Evolutionary conservation across 2,329 filamentous ascomycete genomes (phyloP).

Genomic region (Juglanconis oblonga): DNA sequence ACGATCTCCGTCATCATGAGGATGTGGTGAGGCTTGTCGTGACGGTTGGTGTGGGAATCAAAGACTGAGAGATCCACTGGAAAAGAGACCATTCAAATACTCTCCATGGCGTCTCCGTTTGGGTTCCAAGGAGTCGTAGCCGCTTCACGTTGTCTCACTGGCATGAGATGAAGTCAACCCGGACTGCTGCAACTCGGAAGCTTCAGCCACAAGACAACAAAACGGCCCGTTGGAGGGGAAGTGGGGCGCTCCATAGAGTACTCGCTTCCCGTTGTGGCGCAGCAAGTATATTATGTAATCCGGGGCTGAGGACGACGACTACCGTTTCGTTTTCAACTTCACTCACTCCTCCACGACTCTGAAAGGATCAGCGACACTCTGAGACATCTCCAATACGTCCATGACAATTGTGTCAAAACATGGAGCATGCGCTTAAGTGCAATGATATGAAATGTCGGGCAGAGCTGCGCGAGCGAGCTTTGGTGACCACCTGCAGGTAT

Average conservation of each 20-base stretch:
- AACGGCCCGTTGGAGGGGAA: not conserved
- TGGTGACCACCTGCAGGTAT: conserved; percentile 88
- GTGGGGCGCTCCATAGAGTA: not conserved
- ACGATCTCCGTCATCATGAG: conserved; percentile 44
- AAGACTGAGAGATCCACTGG: not conserved
- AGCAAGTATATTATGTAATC: not conserved
- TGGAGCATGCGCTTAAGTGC: conserved; percentile 76
- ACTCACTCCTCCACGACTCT: not conserved
- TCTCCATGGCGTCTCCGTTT: not conserved
- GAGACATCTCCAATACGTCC: not conserved
- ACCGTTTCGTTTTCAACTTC: not conserved
- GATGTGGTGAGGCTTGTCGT: not conserved
- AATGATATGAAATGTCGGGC: conserved; percentile 75
- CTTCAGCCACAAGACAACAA: conserved; percentile 4
- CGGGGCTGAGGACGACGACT: not conserved
- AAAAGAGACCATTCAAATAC: not conserved
- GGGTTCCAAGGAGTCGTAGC: not conserved
- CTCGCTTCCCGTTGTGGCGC: not conserved
- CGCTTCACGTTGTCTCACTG: conserved; percentile 5
- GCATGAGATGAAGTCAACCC: conserved; percentile 7
- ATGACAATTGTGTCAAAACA: conserved; percentile 30
- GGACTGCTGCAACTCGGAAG: conserved; percentile 2
- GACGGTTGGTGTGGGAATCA: not conserved
- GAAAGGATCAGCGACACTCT: not conserved
- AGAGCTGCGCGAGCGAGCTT: conserved; percentile 65